Evolutionary conservation across 805 yeast species (phyloP).

Genomic region (Lipomyces starkeyi): DNA sequence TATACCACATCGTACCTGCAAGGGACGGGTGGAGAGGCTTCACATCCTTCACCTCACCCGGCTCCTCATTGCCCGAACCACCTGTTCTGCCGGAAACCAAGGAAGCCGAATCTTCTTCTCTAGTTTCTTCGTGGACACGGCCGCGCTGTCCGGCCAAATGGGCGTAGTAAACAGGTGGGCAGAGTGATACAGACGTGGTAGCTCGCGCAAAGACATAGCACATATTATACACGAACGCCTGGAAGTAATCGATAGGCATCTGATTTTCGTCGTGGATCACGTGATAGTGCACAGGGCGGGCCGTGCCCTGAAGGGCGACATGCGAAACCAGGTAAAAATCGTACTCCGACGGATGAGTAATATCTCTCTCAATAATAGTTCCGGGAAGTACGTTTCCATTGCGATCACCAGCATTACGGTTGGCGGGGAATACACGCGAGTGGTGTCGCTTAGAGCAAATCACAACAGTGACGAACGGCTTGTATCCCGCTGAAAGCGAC

Average conservation of each 20-base stretch:
- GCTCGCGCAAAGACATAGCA: constrained; percentile 46
- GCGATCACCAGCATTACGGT: constrained; percentile 36
- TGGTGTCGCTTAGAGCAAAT: constrained; percentile 43
- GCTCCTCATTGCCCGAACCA: constrained; percentile 1
- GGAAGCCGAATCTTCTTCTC: constrained; percentile 19
- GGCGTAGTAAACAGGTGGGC: constrained; percentile 47
- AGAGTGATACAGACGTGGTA: constrained; percentile 46
- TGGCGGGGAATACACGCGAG: constrained; percentile 46
- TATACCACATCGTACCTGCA: constrained; percentile 22
- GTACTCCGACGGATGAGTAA: constrained; percentile 45
- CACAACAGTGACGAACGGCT: constrained; percentile 44
- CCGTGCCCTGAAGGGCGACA: constrained; percentile 48
- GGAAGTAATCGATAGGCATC: constrained; percentile 39
- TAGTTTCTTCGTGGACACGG: constrained; percentile 41
- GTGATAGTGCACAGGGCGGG: constrained; percentile 47
- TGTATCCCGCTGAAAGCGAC: constrained; percentile 16
- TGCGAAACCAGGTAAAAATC: constrained; percentile 47
- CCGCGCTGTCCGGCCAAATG: constrained; percentile 47
- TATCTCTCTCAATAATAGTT: constrained; percentile 45
- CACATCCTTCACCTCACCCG: constrained; percentile 7
- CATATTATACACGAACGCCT: constrained; percentile 43
- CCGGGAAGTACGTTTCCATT: constrained; percentile 44
- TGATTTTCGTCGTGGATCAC: constrained; percentile 45
- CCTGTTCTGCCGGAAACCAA: constrained; percentile 16
- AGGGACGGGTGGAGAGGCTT: constrained; percentile 18